Conservation (phyloP, 2,329 filamentous ascomycete genomes). For the Monosporascus sp. region DNA sequence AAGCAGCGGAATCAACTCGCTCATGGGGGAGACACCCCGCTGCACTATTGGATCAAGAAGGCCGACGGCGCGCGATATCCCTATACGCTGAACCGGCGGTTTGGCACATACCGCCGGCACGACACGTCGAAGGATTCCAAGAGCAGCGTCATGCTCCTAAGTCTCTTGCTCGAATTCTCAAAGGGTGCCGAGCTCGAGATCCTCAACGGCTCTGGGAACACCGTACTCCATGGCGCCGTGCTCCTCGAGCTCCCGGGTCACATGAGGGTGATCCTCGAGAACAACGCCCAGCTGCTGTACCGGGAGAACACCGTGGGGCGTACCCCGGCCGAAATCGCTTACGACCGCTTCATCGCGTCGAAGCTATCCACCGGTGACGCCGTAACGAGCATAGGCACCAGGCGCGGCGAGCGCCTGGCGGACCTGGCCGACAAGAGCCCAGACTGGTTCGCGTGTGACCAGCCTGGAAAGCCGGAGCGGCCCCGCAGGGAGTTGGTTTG, state of each 20-base stretch:
- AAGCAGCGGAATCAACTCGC: constrained; percentile 48
- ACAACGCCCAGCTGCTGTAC: constrained; percentile 53
- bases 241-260: constrained; percentile 30
- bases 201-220: constrained; percentile 61
- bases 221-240: constrained; percentile 55
- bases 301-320: constrained; percentile 72
- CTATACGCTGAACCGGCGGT: not conserved
- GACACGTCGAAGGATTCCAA: constrained; percentile 13
- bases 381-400: not conserved
- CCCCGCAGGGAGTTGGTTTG: constrained; percentile 16
- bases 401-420: not conserved
- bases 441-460: constrained; percentile 3
- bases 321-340: constrained; percentile 64
- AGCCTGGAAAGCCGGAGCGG: not conserved
- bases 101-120: not conserved
- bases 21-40: constrained; percentile 54
- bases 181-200: constrained; percentile 50
- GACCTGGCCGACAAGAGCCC: constrained; percentile 6
- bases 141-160: constrained; percentile 36
- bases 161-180: constrained; percentile 48
- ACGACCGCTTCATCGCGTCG: constrained; percentile 44
- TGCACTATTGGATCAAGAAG: constrained; percentile 52
- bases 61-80: constrained; percentile 7
- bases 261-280: constrained; percentile 43
- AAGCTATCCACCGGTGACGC: constrained; percentile 23